Percentiles rank a stretch among this genome's conserved stretches.
phyloP scores from a whole-genome alignment of 1,284 basidiomycete genomes.

The Peniophora sp. region DNA sequence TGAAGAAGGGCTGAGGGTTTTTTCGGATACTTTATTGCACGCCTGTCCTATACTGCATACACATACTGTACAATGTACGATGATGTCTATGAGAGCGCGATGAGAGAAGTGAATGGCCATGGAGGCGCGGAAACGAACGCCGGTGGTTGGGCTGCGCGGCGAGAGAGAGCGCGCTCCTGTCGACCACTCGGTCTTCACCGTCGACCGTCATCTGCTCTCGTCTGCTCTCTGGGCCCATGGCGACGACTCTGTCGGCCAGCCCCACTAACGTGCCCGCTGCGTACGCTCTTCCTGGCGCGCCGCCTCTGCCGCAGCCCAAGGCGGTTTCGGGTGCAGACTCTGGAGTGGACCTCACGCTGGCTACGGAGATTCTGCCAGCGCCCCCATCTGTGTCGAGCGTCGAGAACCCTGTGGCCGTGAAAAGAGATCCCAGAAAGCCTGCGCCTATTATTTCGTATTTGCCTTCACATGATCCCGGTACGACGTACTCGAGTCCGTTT shows the following conservation, averaged over 20 bases:
- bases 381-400: slow-evolving; percentile 63
- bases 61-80: too few species aligned
- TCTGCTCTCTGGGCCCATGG: not conserved
- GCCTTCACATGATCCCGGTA: slow-evolving; percentile 72
- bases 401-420: slow-evolving; percentile 49
- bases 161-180: too few species aligned
- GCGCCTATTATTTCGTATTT: slow-evolving; percentile 61
- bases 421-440: slow-evolving; percentile 71
- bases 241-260: slow-evolving; percentile 55
- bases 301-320: slow-evolving; percentile 65
- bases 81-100: too few species aligned
- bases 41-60: too few species aligned
- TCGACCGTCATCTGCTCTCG: too few species aligned
- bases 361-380: slow-evolving; percentile 79
- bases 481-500: slow-evolving; percentile 50
- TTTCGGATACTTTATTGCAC: too few species aligned
- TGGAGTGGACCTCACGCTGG: slow-evolving; percentile 54
- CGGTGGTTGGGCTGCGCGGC: too few species aligned
- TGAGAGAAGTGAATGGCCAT: too few species aligned
- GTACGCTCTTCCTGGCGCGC: slow-evolving; percentile 59
- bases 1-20: too few species aligned
- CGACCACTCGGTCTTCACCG: too few species aligned
- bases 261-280: slow-evolving; percentile 27
- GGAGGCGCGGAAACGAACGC: too few species aligned
- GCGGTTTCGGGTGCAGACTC: slow-evolving; percentile 46